Base-by-base conservation (phyloP, 108 stramenopile genomes). In the Pseudonitzschia delicatissima region DNA sequence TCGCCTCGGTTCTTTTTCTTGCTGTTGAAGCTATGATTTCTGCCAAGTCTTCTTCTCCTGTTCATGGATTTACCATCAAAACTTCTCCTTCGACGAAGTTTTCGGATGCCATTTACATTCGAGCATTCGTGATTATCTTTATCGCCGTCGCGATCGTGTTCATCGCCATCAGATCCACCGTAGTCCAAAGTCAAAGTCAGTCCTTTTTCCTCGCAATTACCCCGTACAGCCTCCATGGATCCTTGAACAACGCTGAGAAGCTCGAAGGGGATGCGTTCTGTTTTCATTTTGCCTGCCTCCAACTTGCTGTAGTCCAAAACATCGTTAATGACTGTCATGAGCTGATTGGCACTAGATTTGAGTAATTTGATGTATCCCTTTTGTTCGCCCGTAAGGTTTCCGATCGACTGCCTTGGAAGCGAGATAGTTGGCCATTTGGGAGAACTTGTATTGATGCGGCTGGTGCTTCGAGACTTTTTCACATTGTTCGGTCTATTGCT, bases 241-340 rank as follows among this genome's bases (percentile, higher is more conserved):
- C 79, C 73, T 39, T 74, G n/a, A 27, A 77, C 67, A 3, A 81
- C 77, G 37, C 63, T 51, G 7, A 66, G 51, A 3, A 67, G 51
- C 25, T 80, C 77, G 39, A 74, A 80, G 45, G 76, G 72, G 12
- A 78, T 77, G 25, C 58, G 40, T 66, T 84, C 83, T n/a, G 78
- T 29, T 29, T 76, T 73, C 69, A 84, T 69, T 47, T 81, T 71
- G 2, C 83, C 83, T 34, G 76, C 78, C 64, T 84, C 83, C 45
- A 81, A 60, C 49, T 81, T 84, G 35, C 60, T 72, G 51, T 66
- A 80, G 40, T 81, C 79, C 27, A 84, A 51, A 12, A 84, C 57
- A 48, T 84, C 83, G 31, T 64, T 78, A 57, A 81, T 75, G 0
- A 84, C 67, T 29, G 77, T 67, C 77, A 78, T 80, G 12, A 84